Base-by-base conservation (phyloP, 1,139 yeast species). In the Lodderomyces margitis region DNA sequence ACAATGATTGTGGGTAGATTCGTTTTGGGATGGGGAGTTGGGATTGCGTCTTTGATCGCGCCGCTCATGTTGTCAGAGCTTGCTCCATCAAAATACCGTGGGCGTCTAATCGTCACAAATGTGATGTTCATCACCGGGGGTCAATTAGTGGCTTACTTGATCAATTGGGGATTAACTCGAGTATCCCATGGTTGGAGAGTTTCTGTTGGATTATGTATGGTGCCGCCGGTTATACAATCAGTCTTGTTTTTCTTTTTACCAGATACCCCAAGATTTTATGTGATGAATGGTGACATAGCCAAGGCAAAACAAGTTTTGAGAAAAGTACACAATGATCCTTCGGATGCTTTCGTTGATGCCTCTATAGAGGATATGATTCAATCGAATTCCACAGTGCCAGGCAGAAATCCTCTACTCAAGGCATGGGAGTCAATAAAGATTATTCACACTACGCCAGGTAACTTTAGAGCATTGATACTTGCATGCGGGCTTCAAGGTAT, bases 11-110 rank as follows among this genome's bases (percentile, higher is more conserved):
- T 68, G 8, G 98, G 98, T 31, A 76, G 98, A 59, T 84, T 91
- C 53, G 70, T 91, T 39, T 86, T 91, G 82, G 98, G 98, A 17
- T 85, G 87, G 66, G 98, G 96, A 52, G 97, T 91, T 20, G 98
- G 98, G 49, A 78, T 87, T 45, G 98, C 97, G 0, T 87, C 96
- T 3, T 71, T 91, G 42, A 83, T 88, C 42, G 87, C 97, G 14
- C 98, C 98, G 2, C 70, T 91, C 46, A 89, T 87, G 75, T 86
- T 91, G 52, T 76, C 91, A 43, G 98, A 91, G 63, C 77, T 91
- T 57, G 95, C 97, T 1, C 98, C 98, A 16, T 80, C 96, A 14
- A 79, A 82, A 59, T 88, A 86, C 61, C 77, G 98, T 59, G 98
- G 98, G 40, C 75, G 98, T 51, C 72, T 85, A 48, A 86, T 87